Evolutionary conservation across 2,329 filamentous ascomycete species (phyloP), one percentile per base, ranked within the genome.

Genomic region (Ampelomyces quisqualis): DNA sequence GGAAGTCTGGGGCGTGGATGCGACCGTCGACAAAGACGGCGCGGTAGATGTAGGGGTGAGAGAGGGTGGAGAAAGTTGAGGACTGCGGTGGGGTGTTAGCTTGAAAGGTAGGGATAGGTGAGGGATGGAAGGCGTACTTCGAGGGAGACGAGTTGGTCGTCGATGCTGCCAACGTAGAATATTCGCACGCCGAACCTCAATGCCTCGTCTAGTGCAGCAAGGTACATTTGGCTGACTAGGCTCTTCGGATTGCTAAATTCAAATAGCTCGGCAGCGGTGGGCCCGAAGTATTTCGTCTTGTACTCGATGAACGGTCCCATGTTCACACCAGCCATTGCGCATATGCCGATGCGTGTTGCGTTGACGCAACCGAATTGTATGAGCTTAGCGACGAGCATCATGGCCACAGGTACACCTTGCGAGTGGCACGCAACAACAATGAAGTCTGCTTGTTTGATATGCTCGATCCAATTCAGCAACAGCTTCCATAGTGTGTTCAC

Each of bases 21-120:
- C 90, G 84, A 18, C 90, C 88, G 67, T 98, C 91, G 38, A 98
- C 87, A 64, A 97, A 97, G 11, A 95, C 90, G n/a, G 90, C 88
- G 19, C 93, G 84, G 65, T 90, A 95, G 43, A 97, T 91, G 66
- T 96, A 90, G 0, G 93, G 93, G 60, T 98, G 93, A 14, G 82
- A 83, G 3, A 90, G 82, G 0, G 86, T 86, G 0, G 88, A 86
- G 68, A 94, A 95, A 0, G 93, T 82, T 11, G 91, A 90, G 2
- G 90, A 96, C 81, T 76, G 5, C n/a, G n/a, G n/a, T n/a, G 87
- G 95, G 79, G 72, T 21, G 21, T 53, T 46, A 53, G 43, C 11
- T 32, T n/a, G 15, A 7, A 27, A 9, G 2, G 22, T 8, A 4
- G 9, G 20, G 13, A 8, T 34, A 7, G n/a, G 3, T n/a, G 13